Conservation (phyloP, 352 stramenopile species). For the Phytophthora hibernalis region DNA sequence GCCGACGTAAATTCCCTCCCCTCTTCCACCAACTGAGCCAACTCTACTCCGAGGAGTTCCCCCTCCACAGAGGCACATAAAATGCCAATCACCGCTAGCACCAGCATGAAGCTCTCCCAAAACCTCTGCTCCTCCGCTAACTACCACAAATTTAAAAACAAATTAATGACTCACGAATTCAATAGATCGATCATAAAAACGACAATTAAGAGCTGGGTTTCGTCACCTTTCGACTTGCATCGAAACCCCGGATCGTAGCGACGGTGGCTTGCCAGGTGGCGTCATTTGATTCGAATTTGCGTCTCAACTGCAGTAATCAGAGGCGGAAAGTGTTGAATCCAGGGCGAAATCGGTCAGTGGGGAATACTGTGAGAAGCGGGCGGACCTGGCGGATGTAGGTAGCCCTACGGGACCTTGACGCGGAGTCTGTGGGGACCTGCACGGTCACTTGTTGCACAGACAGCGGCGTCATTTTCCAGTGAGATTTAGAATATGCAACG, state of each 20-base stretch:
- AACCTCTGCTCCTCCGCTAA: conserved; percentile 23
- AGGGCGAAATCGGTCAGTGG: not conserved
- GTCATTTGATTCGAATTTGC: conserved; percentile 37
- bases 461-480: conserved; percentile 6
- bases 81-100: conserved; percentile 42
- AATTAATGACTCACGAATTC: not conserved
- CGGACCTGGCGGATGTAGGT: conserved; percentile 26
- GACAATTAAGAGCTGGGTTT: not conserved
- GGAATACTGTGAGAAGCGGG: not conserved
- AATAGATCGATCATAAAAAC: not conserved
- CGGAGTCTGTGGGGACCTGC: not conserved
- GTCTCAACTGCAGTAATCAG: conserved; percentile 15
- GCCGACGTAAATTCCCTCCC: conserved; percentile 14
- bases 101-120: conserved; percentile 61
- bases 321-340: not conserved
- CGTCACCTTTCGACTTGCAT: conserved; percentile 45
- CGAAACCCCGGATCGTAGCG: conserved; percentile 44
- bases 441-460: conserved; percentile 2
- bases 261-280: conserved; percentile 41
- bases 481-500: too few species aligned
- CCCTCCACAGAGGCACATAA: conserved; percentile 55
- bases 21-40: conserved; percentile 27
- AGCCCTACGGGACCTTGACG: conserved; percentile 13
- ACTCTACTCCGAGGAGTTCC: conserved; percentile 54
- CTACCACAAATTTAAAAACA: conserved; percentile 27